Base-by-base conservation (phyloP, 2,329 filamentous ascomycete species). In the Fusarium pseudoanthophilum region DNA sequence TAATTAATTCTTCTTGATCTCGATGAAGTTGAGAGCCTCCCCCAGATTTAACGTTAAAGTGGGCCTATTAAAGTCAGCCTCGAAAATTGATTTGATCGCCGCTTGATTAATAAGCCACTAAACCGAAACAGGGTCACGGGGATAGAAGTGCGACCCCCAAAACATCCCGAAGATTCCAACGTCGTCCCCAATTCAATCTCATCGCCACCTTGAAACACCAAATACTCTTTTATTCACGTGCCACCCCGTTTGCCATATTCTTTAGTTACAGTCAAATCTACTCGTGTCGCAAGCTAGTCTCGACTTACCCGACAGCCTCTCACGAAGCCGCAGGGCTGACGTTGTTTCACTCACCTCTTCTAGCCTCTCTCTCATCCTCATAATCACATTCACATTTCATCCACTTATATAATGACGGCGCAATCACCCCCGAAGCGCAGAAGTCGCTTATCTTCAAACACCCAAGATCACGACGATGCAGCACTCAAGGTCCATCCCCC, bases 381-480 rank as follows among this genome's bases (percentile, higher is more conserved):
- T 20, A 26, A 15, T 49, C 21, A 49, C 21, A 26, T 21, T 48
- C 14, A n/a, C 20, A n/a, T 51, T 24, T 21, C 39, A 52, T 51
- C 34, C 49, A 65, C 37, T 68, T 59, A 67, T 40, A 60, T 11
- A 39, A 73, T 73, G 73, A 65, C 55, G 21, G 62, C 67, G 1
- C 55, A 51, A 16, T 64, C 72, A 11, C 52, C 62, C 11, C 52
- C 69, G 3, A 78, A 74, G 64, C 73, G 75, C 34, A 73, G 72
- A 24, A 74, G 75, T 51, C 76, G 76, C 30, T 72, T 75, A 30
- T 64, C 75, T 13, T 66, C 70, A 14, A 61, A 53, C 43, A 45
- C 40, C 13, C 62, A 76, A 13, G 70, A 77, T 7, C 42, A 61
- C 7, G 77, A 78, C n/a, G 71, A 78, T n/a, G 74, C 73, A 37